Percentiles rank a stretch among this genome's conserved stretches.
These are phyloP conservation scores for Yamadazyma olivae DNA, from an alignment of 805 yeast species.

Conservation along the genomic window DNA sequence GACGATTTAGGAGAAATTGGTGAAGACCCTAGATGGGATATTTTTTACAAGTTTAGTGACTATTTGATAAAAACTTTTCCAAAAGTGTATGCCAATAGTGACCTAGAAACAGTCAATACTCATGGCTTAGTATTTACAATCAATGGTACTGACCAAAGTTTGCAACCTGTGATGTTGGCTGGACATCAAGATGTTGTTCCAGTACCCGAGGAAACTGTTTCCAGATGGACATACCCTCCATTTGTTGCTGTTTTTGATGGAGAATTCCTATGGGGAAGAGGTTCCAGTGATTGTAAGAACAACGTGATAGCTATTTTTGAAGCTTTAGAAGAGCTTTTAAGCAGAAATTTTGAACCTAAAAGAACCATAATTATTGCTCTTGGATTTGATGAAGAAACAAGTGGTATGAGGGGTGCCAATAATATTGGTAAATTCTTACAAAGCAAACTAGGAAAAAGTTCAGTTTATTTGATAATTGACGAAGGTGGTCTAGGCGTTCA, in stretches of 20 bases:
- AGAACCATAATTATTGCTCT: conserved; percentile 63
- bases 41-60: conserved; percentile 42
- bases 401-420: conserved; percentile 63
- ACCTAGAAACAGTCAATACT: conserved; percentile 56
- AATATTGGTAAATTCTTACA: conserved; percentile 44
- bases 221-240: conserved; percentile 67
- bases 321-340: conserved; percentile 56
- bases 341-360: conserved; percentile 50
- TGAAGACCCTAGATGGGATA: conserved; percentile 32
- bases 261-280: conserved; percentile 69
- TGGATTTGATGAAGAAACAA: conserved; percentile 79
- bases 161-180: conserved; percentile 65
- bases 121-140: conserved; percentile 64
- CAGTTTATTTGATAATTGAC: conserved; percentile 62
- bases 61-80: conserved; percentile 58
- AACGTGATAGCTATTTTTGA: conserved; percentile 64
- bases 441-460: conserved; percentile 56
- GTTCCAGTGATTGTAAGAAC: conserved; percentile 74
- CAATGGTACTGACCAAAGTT: conserved; percentile 48
- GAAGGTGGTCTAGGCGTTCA: conserved; percentile 61
- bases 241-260: conserved; percentile 62
- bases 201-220: conserved; percentile 53
- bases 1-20: conserved; percentile 12
- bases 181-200: conserved; percentile 87
- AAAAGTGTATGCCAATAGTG: conserved; percentile 40